Percentiles rank a stretch among this genome's conserved stretches.
Conservation (phyloP, 345 rosid species). For the Sisymbrium irio region DNA sequence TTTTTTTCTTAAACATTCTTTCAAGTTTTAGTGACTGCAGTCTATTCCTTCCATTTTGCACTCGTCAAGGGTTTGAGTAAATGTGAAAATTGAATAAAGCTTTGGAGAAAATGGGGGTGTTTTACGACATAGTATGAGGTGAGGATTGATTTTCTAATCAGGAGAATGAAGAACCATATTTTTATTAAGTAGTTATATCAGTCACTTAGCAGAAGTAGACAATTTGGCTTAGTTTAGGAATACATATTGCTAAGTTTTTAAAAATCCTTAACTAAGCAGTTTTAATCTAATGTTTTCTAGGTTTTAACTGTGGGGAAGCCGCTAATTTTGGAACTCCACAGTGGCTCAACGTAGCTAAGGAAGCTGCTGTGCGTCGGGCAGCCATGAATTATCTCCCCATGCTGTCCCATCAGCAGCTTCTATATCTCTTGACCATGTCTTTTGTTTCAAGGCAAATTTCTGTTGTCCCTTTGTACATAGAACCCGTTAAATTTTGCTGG, state of each 20-base stretch:
- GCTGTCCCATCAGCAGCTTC: slow-evolving; percentile 98
- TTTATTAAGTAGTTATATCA: neutral
- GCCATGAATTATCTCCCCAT: slow-evolving; percentile 99
- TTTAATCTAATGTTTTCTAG: slow-evolving; percentile 32
- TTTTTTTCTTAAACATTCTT: slow-evolving; percentile 29
- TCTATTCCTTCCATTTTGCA: slow-evolving; percentile 17
- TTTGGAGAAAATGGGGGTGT: slow-evolving; percentile 13
- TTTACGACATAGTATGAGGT: slow-evolving; percentile 17
- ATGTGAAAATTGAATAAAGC: slow-evolving; percentile 3
- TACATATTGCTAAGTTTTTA: neutral
- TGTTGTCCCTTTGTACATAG: slow-evolving; percentile 6
- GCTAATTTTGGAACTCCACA: slow-evolving; percentile 98
- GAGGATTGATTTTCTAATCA: slow-evolving; percentile 18
- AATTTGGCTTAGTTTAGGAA: slow-evolving; percentile 10
- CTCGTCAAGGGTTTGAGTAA: slow-evolving; percentile 15
- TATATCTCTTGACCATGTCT: slow-evolving; percentile 97
- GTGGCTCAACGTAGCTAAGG: slow-evolving; percentile 96
- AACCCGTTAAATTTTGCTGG: neutral
- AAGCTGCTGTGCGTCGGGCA: slow-evolving; percentile 98
- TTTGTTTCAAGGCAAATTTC: slow-evolving; percentile 76
- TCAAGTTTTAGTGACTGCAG: slow-evolving; percentile 22
- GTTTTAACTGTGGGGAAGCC: slow-evolving; percentile 99
- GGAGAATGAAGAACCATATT: neutral
- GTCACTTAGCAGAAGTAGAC: slow-evolving; percentile 4
- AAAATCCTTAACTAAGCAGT: slow-evolving; percentile 12